Percentiles rank a stretch among this genome's conserved stretches.
Conservation (phyloP, 2,329 filamentous ascomycete genomes). For the Epichloe sp. region DNA sequence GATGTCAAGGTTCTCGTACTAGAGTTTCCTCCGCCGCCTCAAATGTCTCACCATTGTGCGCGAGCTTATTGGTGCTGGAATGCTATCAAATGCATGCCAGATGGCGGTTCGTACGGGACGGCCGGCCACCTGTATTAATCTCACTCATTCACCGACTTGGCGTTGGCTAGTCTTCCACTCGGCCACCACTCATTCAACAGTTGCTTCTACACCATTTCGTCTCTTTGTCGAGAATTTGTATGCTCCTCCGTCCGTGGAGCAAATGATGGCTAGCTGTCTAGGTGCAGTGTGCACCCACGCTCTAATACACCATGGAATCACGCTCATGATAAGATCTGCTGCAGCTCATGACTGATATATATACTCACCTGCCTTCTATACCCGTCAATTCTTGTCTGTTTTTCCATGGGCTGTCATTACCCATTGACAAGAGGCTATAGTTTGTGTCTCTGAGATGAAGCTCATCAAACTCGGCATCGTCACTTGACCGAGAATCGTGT, state of each 20-base stretch:
- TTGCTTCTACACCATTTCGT: not conserved
- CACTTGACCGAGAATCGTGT: slow-evolving; percentile 5
- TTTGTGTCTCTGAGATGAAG: slow-evolving; percentile 4
- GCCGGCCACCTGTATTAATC: slow-evolving; percentile 1
- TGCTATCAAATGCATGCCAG: slow-evolving; percentile 8
- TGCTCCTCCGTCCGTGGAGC: not conserved
- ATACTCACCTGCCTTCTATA: not conserved
- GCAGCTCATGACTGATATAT: not conserved
- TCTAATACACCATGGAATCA: not conserved
- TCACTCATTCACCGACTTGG: not conserved
- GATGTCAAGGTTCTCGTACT: not conserved
- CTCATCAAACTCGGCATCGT: slow-evolving; percentile 4
- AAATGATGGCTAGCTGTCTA: not conserved
- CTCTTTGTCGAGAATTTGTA: not conserved
- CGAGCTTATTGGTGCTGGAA: slow-evolving; percentile 7
- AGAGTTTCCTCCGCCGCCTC: not conserved
- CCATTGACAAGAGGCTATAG: not conserved
- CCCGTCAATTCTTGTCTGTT: too few relatives aligned
- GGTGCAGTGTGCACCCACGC: not conserved
- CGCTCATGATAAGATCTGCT: not conserved
- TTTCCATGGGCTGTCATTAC: too few relatives aligned
- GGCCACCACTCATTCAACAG: not conserved
- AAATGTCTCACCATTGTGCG: slow-evolving; percentile 8
- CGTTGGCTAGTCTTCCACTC: not conserved
- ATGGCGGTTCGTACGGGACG: not conserved